Evolutionary conservation across 345 rosid genomes (phyloP).

Genomic region (Sapria himalayana): DNA sequence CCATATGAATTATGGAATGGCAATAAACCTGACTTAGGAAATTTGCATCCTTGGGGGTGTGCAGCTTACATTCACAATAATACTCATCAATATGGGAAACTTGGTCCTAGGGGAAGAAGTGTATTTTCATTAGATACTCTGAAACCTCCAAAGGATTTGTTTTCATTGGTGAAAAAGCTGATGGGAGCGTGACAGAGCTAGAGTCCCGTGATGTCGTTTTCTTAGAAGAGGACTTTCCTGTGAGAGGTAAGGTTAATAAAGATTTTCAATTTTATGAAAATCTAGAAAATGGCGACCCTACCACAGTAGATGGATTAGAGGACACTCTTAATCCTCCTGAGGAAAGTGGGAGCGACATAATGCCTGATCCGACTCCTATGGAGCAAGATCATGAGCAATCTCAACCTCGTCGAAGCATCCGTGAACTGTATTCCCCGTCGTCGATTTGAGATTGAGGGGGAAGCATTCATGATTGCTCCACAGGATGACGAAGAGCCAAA

Average conservation of each 20-base stretch:
- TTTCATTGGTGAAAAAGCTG: too few relatives aligned
- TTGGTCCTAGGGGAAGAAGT: too few relatives aligned
- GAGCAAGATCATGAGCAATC: too few relatives aligned
- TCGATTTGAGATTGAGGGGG: background rate
- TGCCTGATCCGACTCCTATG: too few relatives aligned
- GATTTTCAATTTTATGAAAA: background rate
- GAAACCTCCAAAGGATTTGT: conserved; percentile 1
- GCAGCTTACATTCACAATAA: background rate
- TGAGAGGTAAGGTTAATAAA: background rate
- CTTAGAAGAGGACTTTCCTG: conserved; percentile 6
- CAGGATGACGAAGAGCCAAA: background rate
- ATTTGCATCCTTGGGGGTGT: background rate
- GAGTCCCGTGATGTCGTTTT: conserved; percentile 9
- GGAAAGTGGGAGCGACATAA: too few relatives aligned
- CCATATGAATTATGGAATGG: background rate
- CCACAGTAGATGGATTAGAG: background rate
- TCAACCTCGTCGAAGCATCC: background rate
- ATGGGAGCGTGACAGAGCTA: background rate
- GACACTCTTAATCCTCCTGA: background rate
- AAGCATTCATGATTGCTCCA: conserved; percentile 4
- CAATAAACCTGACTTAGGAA: background rate
- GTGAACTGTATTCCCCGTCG: background rate
- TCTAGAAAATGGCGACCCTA: conserved; percentile 1
- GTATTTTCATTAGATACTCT: conserved; percentile 1
- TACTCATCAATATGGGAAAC: too few relatives aligned